These are phyloP conservation scores for Alternaria triticina DNA, from an alignment of 2,329 filamentous ascomycete genomes.

Conservation along the genomic window DNA sequence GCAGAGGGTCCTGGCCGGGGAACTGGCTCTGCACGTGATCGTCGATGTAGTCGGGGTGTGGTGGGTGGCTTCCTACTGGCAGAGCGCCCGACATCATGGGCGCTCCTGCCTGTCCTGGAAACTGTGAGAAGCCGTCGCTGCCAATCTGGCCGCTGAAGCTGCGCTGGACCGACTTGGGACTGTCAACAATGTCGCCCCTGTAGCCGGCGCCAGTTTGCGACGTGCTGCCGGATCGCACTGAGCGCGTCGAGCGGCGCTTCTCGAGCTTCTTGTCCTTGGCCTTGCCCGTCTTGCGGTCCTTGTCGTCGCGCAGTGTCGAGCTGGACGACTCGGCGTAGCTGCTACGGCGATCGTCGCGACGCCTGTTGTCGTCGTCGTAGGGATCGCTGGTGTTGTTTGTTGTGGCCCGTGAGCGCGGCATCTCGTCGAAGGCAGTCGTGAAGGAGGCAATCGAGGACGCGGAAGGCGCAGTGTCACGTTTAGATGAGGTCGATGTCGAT, in stretches of 20 bases:
- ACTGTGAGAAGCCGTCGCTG: slow-evolving; percentile 42
- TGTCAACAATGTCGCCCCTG: slow-evolving; percentile 41
- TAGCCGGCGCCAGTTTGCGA: slow-evolving; percentile 36
- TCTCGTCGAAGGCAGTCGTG: slow-evolving; percentile 47
- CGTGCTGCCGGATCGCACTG: slow-evolving; percentile 34
- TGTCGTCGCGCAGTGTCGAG: slow-evolving; percentile 39
- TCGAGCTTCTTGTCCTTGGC: slow-evolving; percentile 34
- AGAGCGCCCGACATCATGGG: slow-evolving; percentile 45
- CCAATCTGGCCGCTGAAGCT: slow-evolving; percentile 40
- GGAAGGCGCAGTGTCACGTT: slow-evolving; percentile 38
- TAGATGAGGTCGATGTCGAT: slow-evolving; percentile 23
- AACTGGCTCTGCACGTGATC: slow-evolving; percentile 64
- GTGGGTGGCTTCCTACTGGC: slow-evolving; percentile 31
- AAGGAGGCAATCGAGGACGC: slow-evolving; percentile 49
- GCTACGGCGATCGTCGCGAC: slow-evolving; percentile 37
- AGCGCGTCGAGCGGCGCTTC: slow-evolving; percentile 40
- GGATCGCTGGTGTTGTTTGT: slow-evolving; percentile 33
- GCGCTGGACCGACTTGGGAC: slow-evolving; percentile 27
- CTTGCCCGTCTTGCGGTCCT: slow-evolving; percentile 35
- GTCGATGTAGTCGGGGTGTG: slow-evolving; percentile 41
- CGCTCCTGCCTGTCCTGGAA: slow-evolving; percentile 43
- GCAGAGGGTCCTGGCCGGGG: slow-evolving; percentile 61
- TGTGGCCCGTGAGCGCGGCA: slow-evolving; percentile 25
- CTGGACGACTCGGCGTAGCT: slow-evolving; percentile 40
- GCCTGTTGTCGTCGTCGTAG: slow-evolving; percentile 38